Conservation (phyloP, 2,329 filamentous ascomycete species). For the Stemphylium lycopersici region DNA sequence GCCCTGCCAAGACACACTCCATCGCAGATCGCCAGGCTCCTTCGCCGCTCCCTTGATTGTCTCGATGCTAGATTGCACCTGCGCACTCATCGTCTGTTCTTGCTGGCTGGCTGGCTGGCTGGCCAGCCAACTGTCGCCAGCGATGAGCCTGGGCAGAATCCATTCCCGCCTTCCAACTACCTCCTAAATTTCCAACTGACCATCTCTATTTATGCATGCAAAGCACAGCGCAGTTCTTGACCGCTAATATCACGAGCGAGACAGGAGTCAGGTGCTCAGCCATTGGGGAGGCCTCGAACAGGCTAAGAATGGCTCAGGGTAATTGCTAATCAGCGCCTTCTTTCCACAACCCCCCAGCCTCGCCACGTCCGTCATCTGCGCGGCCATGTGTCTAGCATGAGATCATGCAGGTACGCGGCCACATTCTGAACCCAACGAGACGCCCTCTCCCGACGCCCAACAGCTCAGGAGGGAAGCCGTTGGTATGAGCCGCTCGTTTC, state of each 20-base stretch:
- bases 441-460: neutral
- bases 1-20: slow-evolving; percentile 24
- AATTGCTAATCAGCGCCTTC: neutral
- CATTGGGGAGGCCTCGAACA: neutral
- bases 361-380: slow-evolving; percentile 6
- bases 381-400: slow-evolving; percentile 3
- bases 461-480: neutral
- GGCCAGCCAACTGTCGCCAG: no score
- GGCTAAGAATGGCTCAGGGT: neutral
- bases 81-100: no score
- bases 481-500: slow-evolving; percentile 3
- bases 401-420: slow-evolving; percentile 30
- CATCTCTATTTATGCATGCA: neutral
- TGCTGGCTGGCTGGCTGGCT: no score
- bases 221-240: neutral
- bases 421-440: slow-evolving; percentile 7
- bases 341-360: neutral
- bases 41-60: neutral
- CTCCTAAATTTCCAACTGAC: neutral
- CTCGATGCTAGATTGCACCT: neutral
- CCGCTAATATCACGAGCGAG: neutral
- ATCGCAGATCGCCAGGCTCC: slow-evolving; percentile 15
- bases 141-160: no score
- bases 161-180: neutral
- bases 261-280: no score